Percentiles rank a stretch among this genome's conserved stretches.
phyloP scores from a whole-genome alignment of 768 basidiomycete species.

The Clavulina sp. region DNA sequence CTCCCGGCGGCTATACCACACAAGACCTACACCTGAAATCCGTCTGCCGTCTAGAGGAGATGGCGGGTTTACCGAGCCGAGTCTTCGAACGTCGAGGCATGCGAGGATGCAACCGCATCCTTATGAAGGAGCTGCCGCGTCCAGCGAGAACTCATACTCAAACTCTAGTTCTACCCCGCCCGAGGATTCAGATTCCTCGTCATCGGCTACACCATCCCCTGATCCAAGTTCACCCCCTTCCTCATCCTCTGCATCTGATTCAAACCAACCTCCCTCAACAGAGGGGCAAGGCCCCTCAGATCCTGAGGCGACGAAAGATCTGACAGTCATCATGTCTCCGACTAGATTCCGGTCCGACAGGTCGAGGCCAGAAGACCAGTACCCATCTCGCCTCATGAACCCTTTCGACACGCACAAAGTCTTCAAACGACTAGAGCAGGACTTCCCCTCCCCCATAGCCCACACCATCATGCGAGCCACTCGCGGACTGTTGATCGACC shows the following conservation, averaged over 20 bases:
- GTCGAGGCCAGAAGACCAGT: not conserved
- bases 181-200: not conserved
- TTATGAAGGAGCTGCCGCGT: not conserved
- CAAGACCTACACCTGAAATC: not conserved
- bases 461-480: conserved; percentile 72
- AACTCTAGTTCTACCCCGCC: too few species aligned
- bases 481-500: conserved; percentile 59
- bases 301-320: not conserved
- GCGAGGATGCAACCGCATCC: not conserved
- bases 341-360: not conserved
- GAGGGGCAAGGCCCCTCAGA: not conserved
- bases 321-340: not conserved
- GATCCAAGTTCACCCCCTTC: not conserved
- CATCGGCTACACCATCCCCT: not conserved
- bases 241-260: not conserved
- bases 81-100: not conserved
- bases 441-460: conserved; percentile 57
- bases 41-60: not conserved
- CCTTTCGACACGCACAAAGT: conserved; percentile 76
- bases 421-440: conserved; percentile 49
- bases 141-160: too few species aligned
- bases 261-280: not conserved
- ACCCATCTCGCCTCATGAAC: not conserved
- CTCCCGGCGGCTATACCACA: not conserved
- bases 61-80: not conserved